Percentiles rank a stretch among this genome's conserved stretches.
phyloP scores from a whole-genome alignment of 164 flowering plant species.

The Pachysandra terminalis region DNA sequence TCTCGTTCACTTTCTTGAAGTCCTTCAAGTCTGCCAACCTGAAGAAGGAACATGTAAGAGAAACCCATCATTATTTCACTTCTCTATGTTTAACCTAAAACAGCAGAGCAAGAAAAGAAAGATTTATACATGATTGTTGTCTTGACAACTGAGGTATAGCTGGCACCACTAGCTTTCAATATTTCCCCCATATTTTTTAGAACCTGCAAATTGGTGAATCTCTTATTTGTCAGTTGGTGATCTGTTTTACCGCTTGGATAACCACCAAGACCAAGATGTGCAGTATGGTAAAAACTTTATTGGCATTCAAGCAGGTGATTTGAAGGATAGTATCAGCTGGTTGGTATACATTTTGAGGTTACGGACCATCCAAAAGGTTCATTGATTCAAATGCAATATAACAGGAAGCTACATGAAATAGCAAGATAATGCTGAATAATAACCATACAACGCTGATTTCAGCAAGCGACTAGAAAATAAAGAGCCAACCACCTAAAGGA shows the following conservation, averaged over 20 bases:
- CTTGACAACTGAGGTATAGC: constrained; percentile 88
- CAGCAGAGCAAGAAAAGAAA: background rate
- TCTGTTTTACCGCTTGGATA: background rate
- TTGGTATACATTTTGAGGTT: too few species aligned
- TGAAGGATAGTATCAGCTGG: too few species aligned
- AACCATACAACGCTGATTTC: too few species aligned
- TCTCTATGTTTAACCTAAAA: background rate
- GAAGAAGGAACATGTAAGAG: constrained; percentile 11
- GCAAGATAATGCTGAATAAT: too few species aligned
- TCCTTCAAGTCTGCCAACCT: constrained; percentile 98
- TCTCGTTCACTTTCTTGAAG: constrained; percentile 94
- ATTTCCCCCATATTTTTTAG: constrained; percentile 95
- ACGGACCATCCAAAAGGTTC: too few species aligned
- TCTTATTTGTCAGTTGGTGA: constrained; percentile 2
- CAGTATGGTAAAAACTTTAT: background rate
- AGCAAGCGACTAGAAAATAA: too few species aligned
- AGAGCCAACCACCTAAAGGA: too few species aligned
- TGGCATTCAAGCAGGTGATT: background rate
- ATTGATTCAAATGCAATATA: too few species aligned
- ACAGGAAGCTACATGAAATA: too few species aligned
- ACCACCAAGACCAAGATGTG: too few species aligned
- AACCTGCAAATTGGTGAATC: constrained; percentile 36
- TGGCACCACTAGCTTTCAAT: constrained; percentile 82
- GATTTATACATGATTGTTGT: constrained; percentile 79
- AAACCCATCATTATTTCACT: background rate